phyloP scores from a whole-genome alignment of 495 filamentous ascomycete species.

The Tetracladium marchalianum region DNA sequence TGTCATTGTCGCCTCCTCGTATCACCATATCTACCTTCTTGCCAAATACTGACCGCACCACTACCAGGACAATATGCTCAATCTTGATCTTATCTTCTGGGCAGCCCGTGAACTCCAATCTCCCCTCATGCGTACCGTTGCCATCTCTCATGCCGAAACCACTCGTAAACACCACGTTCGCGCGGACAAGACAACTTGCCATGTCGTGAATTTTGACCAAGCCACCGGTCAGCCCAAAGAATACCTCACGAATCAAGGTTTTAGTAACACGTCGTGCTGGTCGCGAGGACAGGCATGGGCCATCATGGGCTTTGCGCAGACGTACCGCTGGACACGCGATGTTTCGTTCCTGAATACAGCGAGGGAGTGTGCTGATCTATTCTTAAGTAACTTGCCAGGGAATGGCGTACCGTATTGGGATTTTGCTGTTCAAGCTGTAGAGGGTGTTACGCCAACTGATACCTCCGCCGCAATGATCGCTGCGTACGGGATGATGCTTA shows the following conservation, averaged over 20 bases:
- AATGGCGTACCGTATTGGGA: conserved; percentile 26
- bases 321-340: conserved; percentile 27
- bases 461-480: conserved; percentile 25
- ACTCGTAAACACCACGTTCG: conserved; percentile 22
- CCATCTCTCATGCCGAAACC: conserved; percentile 23
- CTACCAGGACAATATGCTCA: conserved; percentile 11
- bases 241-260: conserved; percentile 29
- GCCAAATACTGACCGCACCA: not conserved
- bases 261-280: conserved; percentile 26
- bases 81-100: conserved; percentile 30
- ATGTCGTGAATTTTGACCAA: conserved; percentile 27
- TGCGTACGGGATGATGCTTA: conserved; percentile 25
- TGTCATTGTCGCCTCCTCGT: too few relatives aligned
- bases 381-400: conserved; percentile 18
- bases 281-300: conserved; percentile 32
- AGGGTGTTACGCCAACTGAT: conserved; percentile 13
- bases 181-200: conserved; percentile 24
- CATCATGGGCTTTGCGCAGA: conserved; percentile 28
- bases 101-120: conserved; percentile 16
- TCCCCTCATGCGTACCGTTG: conserved; percentile 19
- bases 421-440: conserved; percentile 25
- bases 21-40: not conserved
- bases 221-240: conserved; percentile 16
- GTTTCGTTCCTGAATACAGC: conserved; percentile 23
- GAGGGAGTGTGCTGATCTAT: conserved; percentile 21